Evolutionary conservation across 306 rosid genomes (phyloP).

Genomic region (Cucurbita maxima): DNA sequence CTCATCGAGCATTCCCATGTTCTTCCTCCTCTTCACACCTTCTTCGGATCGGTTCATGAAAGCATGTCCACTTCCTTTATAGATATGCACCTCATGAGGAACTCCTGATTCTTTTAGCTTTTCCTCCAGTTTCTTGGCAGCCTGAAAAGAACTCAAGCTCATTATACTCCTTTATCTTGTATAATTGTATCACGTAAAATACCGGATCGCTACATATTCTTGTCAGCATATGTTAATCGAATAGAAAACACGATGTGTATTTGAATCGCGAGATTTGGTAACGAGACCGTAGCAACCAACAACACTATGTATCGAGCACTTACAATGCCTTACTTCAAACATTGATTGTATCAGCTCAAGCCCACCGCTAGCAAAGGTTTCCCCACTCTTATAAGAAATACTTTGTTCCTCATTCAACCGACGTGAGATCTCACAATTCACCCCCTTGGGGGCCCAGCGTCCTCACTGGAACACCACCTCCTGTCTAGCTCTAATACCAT

Average conservation of each 20-base stretch:
- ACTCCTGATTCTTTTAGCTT: constrained; percentile 74
- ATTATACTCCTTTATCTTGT: not conserved
- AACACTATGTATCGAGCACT: not conserved
- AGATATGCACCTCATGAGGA: constrained; percentile 65
- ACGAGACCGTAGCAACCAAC: not conserved
- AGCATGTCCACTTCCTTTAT: constrained; percentile 66
- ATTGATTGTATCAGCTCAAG: not conserved
- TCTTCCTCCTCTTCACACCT: constrained; percentile 67
- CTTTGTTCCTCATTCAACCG: not conserved
- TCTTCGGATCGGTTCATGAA: constrained; percentile 90
- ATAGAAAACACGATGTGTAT: not conserved
- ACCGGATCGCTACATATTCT: not conserved
- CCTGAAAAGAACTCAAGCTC: constrained; percentile 31
- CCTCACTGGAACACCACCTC: no score
- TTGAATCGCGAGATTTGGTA: not conserved
- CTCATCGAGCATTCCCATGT: constrained; percentile 71
- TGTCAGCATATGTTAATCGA: not conserved
- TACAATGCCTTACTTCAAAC: not conserved
- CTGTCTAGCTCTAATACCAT: no score
- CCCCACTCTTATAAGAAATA: not conserved
- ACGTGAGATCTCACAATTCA: no score
- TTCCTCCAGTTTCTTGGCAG: constrained; percentile 79
- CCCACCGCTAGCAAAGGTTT: no score
- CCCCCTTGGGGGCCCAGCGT: no score
- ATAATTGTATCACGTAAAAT: not conserved